These are phyloP conservation scores for Fusarium drepaniforme DNA, from an alignment of 2,329 filamentous ascomycete species.

Conservation along the genomic window DNA sequence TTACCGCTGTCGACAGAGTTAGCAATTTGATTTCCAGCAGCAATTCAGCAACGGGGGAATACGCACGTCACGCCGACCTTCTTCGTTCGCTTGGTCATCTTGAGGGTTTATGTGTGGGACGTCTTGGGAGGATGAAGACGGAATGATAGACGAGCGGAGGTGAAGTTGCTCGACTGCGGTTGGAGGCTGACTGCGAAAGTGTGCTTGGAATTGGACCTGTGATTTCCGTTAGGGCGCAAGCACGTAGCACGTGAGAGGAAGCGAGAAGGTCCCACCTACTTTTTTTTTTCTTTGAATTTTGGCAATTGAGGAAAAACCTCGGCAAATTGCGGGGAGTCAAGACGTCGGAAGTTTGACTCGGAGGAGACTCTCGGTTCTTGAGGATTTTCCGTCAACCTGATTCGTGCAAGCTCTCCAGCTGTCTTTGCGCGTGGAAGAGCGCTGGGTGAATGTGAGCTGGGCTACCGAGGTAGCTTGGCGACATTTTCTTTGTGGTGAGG, in stretches of 20 bases:
- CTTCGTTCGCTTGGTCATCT: slow-evolving; percentile 95
- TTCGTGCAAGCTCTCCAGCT: slow-evolving; percentile 9
- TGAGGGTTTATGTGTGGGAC: slow-evolving; percentile 63
- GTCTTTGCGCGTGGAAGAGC: not conserved
- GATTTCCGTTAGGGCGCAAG: slow-evolving; percentile 57
- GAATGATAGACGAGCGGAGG: slow-evolving; percentile 47
- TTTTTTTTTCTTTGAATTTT: slow-evolving; percentile 28
- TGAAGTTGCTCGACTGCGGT: slow-evolving; percentile 48
- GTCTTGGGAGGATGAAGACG: slow-evolving; percentile 50
- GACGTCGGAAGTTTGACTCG: slow-evolving; percentile 7
- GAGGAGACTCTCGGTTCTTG: not conserved
- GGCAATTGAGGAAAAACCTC: slow-evolving; percentile 64
- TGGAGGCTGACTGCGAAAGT: slow-evolving; percentile 49
- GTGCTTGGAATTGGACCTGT: slow-evolving; percentile 50
- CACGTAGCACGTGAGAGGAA: slow-evolving; percentile 54
- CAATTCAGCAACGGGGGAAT: slow-evolving; percentile 25
- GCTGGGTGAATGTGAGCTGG: not conserved
- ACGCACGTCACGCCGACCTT: slow-evolving; percentile 93
- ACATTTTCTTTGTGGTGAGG: not conserved
- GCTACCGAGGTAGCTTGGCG: not conserved
- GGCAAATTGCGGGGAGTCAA: slow-evolving; percentile 62
- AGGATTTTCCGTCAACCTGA: slow-evolving; percentile 9
- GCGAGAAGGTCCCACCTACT: slow-evolving; percentile 42
- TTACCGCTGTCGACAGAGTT: slow-evolving; percentile 68
- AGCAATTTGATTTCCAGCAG: slow-evolving; percentile 38